Evolutionary conservation across 2,329 filamentous ascomycete genomes (phyloP).

Genomic region (Xylariaceae sp.): DNA sequence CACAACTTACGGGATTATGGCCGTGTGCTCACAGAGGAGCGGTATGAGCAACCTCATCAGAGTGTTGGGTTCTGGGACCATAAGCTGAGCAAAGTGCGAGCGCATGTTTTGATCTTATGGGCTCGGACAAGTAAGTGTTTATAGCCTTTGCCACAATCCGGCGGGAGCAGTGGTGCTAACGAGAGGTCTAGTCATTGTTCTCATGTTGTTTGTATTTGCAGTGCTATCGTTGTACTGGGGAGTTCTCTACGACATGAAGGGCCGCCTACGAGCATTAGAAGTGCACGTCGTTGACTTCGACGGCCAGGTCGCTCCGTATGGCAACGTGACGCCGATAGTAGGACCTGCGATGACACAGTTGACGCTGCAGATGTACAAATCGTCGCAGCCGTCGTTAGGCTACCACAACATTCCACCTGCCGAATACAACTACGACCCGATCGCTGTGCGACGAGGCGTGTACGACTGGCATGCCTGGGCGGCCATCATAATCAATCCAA

Average conservation of each 20-base stretch:
- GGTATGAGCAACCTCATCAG: conserved; percentile 22
- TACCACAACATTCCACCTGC: conserved; percentile 54
- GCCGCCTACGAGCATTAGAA: conserved; percentile 54
- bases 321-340: conserved; percentile 56
- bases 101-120: conserved; percentile 31
- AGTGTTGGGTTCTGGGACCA: conserved; percentile 37
- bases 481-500: conserved; percentile 66
- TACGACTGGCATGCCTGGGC: conserved; percentile 66
- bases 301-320: conserved; percentile 58
- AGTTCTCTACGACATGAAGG: conserved; percentile 57
- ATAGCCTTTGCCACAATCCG: background rate
- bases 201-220: conserved; percentile 61
- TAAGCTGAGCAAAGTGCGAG: conserved; percentile 29
- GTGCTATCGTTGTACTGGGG: conserved; percentile 68
- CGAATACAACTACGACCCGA: conserved; percentile 61
- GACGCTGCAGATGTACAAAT: conserved; percentile 50
- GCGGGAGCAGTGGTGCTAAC: background rate
- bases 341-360: conserved; percentile 58
- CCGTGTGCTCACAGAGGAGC: background rate
- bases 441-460: conserved; percentile 61
- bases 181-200: conserved; percentile 47
- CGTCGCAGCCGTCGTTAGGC: conserved; percentile 51
- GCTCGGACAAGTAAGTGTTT: conserved; percentile 29
- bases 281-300: conserved; percentile 70
- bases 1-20: conserved; percentile 8